Evolutionary conservation across 2,329 filamentous ascomycete genomes (phyloP), one percentile per base, ranked within the genome.

Genomic region (Fusarium lateritium): DNA sequence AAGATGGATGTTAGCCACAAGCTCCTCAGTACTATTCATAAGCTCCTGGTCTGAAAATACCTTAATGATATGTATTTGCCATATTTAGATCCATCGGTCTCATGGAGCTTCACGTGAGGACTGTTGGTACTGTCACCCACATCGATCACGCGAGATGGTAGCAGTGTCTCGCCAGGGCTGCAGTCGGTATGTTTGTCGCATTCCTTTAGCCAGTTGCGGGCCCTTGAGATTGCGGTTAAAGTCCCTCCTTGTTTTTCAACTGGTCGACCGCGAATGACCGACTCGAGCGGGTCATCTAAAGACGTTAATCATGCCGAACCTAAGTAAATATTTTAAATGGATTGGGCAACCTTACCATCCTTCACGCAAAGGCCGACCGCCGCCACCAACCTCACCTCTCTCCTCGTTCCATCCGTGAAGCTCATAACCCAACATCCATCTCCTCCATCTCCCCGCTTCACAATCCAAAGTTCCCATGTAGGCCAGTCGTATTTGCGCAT

Each of bases 381-480:
- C 2, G 58, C 61, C 1, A 64, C 33, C 7, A 64, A 33, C 4
- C 38, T 34, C 3, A n/a, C 21, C 5, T 5, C 11, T 6, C 13
- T 55, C 10, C 14, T 5, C 7, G 8, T 3, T 11, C 19, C 21
- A 8, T 54, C n/a, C 0, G 43, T 50, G 7, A 38, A 55, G 15
- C 44, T 63, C 44, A 64, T 42, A 0, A 57, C 44, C 58, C 61
- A 64, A 38, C 56, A 46, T 0, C 61, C 61, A 45, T 63, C 39
- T 51, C 36, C 49, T 4, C 26, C 58, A 15, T 24, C 26, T 9
- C 3, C 3, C 7, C 57, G 52, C 15, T 57, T 51, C 3, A 50
- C 26, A 21, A 64, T 24, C 61, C 51, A 63, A 26, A 64, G 38
- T 3, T 63, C 8, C 61, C 50, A 62, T 7, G 36, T 21, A 5